phyloP scores from a whole-genome alignment of 1,139 yeast species.

The Kodamaea alishanica region DNA sequence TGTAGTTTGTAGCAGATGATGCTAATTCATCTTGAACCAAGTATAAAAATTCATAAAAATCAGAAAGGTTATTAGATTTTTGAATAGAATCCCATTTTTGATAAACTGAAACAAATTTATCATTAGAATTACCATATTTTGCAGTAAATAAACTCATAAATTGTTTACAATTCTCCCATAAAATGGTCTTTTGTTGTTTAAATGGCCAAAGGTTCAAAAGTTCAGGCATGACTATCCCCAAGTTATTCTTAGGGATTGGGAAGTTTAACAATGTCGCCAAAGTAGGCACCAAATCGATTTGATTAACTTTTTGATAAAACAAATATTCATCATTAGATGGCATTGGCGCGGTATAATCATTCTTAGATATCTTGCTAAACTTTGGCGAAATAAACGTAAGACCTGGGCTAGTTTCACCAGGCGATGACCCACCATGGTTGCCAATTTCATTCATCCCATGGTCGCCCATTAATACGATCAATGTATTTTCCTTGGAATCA shows the following conservation, averaged over 20 bases:
- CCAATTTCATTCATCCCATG: slow-evolving; percentile 96
- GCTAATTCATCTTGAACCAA: slow-evolving; percentile 56
- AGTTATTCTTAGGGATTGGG: slow-evolving; percentile 81
- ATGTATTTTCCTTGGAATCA: slow-evolving; percentile 42
- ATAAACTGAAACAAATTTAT: slow-evolving; percentile 2
- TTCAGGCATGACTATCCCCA: slow-evolving; percentile 67
- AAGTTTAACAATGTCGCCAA: slow-evolving; percentile 67
- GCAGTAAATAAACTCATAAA: slow-evolving; percentile 36
- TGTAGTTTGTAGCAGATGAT: slow-evolving; percentile 71
- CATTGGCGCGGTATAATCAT: slow-evolving; percentile 35
- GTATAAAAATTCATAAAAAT: slow-evolving; percentile 38
- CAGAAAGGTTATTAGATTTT: slow-evolving; percentile 13
- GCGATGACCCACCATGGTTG: slow-evolving; percentile 93
- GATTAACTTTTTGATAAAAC: slow-evolving; percentile 58
- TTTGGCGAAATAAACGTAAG: slow-evolving; percentile 64
- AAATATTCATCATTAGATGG: slow-evolving; percentile 38
- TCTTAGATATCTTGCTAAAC: slow-evolving; percentile 29
- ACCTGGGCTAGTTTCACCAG: slow-evolving; percentile 89
- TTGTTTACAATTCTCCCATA: slow-evolving; percentile 63
- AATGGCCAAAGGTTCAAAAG: slow-evolving; percentile 53
- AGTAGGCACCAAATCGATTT: slow-evolving; percentile 88
- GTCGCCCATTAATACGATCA: slow-evolving; percentile 82
- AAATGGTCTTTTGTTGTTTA: slow-evolving; percentile 35
- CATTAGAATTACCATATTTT: slow-evolving; percentile 17
- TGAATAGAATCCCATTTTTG: neutral